phyloP scores from a whole-genome alignment of 768 basidiomycete species.

The Arthromyces matolae region DNA sequence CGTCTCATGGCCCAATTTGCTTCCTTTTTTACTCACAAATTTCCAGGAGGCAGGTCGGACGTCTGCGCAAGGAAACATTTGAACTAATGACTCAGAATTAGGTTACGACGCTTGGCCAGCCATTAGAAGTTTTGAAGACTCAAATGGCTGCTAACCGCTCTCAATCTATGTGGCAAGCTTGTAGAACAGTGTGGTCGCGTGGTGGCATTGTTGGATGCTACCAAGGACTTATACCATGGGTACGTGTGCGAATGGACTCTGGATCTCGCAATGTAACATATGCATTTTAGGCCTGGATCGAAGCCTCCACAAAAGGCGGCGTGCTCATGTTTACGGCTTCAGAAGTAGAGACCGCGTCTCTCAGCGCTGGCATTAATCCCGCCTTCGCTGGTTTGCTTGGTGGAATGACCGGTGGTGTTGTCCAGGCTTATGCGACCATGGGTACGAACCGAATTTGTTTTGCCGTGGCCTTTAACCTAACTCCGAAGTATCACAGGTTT shows the following conservation, averaged over 20 bases:
- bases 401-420: slow-evolving; percentile 96
- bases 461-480: background rate
- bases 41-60: slow-evolving; percentile 65
- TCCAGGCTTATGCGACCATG: slow-evolving; percentile 99
- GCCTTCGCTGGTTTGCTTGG: slow-evolving; percentile 86
- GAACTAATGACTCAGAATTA: slow-evolving; percentile 27
- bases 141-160: slow-evolving; percentile 98
- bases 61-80: background rate
- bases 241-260: slow-evolving; percentile 31
- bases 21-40: background rate
- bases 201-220: slow-evolving; percentile 90
- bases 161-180: slow-evolving; percentile 86
- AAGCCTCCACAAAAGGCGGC: slow-evolving; percentile 96
- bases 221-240: slow-evolving; percentile 99
- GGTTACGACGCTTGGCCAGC: slow-evolving; percentile 98
- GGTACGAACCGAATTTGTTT: slow-evolving; percentile 51
- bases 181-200: slow-evolving; percentile 83
- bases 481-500: slow-evolving; percentile 56
- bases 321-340: slow-evolving; percentile 95
- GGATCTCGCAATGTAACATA: slow-evolving; percentile 6
- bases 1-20: slow-evolving; percentile 24
- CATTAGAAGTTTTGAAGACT: slow-evolving; percentile 96
- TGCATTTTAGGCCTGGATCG: slow-evolving; percentile 86
- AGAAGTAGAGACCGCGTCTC: slow-evolving; percentile 77
- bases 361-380: slow-evolving; percentile 68